Evolutionary conservation across 192 early-diverging fungal species (phyloP).

Genomic region (Phycomyces nitens): DNA sequence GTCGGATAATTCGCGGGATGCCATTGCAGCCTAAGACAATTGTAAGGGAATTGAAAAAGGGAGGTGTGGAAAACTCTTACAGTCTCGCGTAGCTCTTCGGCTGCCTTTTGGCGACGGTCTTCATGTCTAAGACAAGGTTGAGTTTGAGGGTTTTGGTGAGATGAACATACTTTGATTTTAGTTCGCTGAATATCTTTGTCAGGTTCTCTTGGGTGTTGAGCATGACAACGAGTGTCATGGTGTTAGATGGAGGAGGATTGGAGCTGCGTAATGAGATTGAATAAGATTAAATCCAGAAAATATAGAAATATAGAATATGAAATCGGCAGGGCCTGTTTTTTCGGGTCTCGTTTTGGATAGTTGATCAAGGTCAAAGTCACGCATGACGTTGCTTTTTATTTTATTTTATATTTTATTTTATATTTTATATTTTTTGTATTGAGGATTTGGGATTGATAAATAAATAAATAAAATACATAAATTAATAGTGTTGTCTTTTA

Average conservation of each 20-base stretch:
- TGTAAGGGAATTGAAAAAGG: slow-evolving; percentile 1
- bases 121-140: slow-evolving; percentile 49
- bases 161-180: slow-evolving; percentile 48
- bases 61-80: slow-evolving; percentile 46
- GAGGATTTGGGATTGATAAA: too few species aligned
- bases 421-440: not conserved
- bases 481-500: too few species aligned
- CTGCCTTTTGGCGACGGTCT: slow-evolving; percentile 53
- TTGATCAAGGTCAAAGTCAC: not conserved
- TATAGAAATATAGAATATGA: not conserved
- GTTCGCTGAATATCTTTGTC: slow-evolving; percentile 38
- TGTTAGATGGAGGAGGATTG: slow-evolving; percentile 5
- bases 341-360: not conserved
- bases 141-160: not conserved
- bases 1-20: slow-evolving; percentile 62
- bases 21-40: slow-evolving; percentile 17
- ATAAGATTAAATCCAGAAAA: not conserved
- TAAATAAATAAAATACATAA: too few species aligned
- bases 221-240: slow-evolving; percentile 31
- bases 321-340: too few species aligned
- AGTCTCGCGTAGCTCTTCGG: slow-evolving; percentile 58
- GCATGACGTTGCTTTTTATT: not conserved
- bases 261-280: not conserved
- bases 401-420: not conserved
- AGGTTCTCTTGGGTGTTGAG: slow-evolving; percentile 33